Percentiles rank a stretch among this genome's conserved stretches.
Conservation (phyloP, 2,329 filamentous ascomycete species). For the Alternaria sp. region DNA sequence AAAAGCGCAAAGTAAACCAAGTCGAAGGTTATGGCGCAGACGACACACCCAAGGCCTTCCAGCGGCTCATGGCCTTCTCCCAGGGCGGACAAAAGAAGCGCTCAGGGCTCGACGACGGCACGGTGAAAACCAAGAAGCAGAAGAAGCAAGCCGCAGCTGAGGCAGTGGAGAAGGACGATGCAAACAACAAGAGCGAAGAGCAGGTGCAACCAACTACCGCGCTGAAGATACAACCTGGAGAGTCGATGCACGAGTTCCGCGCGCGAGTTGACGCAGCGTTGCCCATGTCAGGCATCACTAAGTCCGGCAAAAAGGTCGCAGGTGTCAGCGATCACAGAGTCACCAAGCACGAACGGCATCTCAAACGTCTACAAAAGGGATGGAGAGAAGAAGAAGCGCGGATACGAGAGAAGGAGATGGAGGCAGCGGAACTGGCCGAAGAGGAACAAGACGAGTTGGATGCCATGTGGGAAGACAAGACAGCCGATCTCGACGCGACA, state of each 20-base stretch:
- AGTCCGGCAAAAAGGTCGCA: constrained; percentile 68
- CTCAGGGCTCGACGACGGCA: constrained; percentile 75
- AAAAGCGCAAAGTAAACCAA: constrained; percentile 51
- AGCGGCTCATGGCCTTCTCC: constrained; percentile 79
- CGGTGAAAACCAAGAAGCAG: constrained; percentile 56
- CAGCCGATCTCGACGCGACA: constrained; percentile 65
- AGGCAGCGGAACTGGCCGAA: constrained; percentile 73
- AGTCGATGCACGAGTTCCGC: constrained; percentile 81
- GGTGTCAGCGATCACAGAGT: constrained; percentile 69
- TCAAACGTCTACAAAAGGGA: constrained; percentile 65
- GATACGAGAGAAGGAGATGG: constrained; percentile 75
- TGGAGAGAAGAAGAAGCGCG: constrained; percentile 63
- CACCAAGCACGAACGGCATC: constrained; percentile 84
- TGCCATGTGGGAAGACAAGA: constrained; percentile 68
- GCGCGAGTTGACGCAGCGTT: constrained; percentile 84
- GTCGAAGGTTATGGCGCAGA: constrained; percentile 64
- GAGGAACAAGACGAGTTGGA: constrained; percentile 68
- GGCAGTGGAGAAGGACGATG: constrained; percentile 14
- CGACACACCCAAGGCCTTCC: constrained; percentile 89
- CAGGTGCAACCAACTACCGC: constrained; percentile 20
- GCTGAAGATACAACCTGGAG: constrained; percentile 74
- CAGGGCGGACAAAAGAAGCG: constrained; percentile 58
- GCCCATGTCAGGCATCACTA: constrained; percentile 71
- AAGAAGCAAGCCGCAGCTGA: constrained; percentile 40
- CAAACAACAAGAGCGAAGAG: constrained; percentile 28